These are phyloP conservation scores for Fraxinus americana DNA, from an alignment of 257 asterid genomes.

Conservation along the genomic window DNA sequence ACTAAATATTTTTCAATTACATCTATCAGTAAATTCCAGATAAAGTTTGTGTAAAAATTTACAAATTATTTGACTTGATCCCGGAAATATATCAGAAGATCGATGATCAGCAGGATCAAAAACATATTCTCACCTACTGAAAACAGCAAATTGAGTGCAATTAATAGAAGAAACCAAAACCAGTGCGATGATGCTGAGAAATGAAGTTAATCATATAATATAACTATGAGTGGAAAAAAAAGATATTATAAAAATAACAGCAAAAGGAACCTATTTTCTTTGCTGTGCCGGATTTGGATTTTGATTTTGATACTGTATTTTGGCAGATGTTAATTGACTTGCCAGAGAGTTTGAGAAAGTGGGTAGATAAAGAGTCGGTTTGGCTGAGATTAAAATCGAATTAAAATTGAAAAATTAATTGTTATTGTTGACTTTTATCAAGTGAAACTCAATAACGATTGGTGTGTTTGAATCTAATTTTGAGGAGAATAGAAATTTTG, in stretches of 20 bases:
- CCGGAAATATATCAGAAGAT: not conserved
- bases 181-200: not conserved
- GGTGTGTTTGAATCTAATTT: too few relatives aligned
- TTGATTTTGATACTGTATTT: not conserved
- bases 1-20: not conserved
- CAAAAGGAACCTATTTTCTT: not conserved
- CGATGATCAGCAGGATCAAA: not conserved
- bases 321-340: not conserved
- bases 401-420: too few relatives aligned
- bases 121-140: not conserved
- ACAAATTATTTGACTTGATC: not conserved
- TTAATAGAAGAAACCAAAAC: not conserved
- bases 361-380: not conserved
- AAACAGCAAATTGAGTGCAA: not conserved
- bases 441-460: too few relatives aligned
- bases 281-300: not conserved
- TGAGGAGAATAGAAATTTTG: too few relatives aligned
- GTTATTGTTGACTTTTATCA: too few relatives aligned
- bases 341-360: not conserved
- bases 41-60: not conserved
- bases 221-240: not conserved
- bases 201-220: not conserved
- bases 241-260: not conserved
- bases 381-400: too few relatives aligned
- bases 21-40: not conserved